Percentiles rank a stretch among this genome's conserved stretches.
These are phyloP conservation scores for Delitschia confertaspora DNA, from an alignment of 495 filamentous ascomycete genomes.

Conservation along the genomic window DNA sequence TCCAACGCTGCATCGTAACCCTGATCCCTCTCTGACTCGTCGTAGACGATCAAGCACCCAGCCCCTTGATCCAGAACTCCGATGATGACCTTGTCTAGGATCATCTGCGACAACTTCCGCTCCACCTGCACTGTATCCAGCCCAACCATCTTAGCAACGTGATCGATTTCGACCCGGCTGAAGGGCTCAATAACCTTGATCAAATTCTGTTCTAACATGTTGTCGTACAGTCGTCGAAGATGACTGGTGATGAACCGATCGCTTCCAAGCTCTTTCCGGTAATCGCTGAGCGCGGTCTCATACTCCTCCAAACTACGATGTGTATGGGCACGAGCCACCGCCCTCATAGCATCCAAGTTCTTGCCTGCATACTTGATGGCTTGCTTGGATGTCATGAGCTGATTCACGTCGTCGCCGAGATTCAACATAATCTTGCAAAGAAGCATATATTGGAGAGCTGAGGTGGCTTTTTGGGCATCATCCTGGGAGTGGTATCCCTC, in stretches of 20 bases:
- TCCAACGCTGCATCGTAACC: constrained; percentile 88
- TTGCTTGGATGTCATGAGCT: constrained; percentile 85
- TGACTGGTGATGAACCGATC: constrained; percentile 95
- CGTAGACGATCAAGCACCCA: constrained; percentile 91
- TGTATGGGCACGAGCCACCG: constrained; percentile 86
- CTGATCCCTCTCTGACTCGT: constrained; percentile 87
- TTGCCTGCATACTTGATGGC: constrained; percentile 90
- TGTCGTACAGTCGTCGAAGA: constrained; percentile 87
- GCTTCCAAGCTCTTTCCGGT: constrained; percentile 81
- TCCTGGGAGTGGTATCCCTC: constrained; percentile 95
- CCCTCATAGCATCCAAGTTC: constrained; percentile 96
- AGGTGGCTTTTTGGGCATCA: constrained; percentile 71
- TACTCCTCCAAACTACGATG: constrained; percentile 95
- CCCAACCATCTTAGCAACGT: constrained; percentile 94
- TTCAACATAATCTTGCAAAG: constrained; percentile 99
- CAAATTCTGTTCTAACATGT: constrained; percentile 97
- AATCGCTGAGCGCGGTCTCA: constrained; percentile 79
- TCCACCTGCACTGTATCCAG: constrained; percentile 95
- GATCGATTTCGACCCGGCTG: constrained; percentile 88
- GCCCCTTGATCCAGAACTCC: constrained; percentile 97
- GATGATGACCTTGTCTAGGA: constrained; percentile 95
- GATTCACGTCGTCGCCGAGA: constrained; percentile 86
- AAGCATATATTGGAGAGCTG: constrained; percentile 97
- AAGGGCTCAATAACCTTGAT: constrained; percentile 99
- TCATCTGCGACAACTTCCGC: constrained; percentile 97